Evolutionary conservation across 73 alveolate species (phyloP), one percentile per base, ranked within the genome.

Genomic region (Paramecium pentaurelia): DNA sequence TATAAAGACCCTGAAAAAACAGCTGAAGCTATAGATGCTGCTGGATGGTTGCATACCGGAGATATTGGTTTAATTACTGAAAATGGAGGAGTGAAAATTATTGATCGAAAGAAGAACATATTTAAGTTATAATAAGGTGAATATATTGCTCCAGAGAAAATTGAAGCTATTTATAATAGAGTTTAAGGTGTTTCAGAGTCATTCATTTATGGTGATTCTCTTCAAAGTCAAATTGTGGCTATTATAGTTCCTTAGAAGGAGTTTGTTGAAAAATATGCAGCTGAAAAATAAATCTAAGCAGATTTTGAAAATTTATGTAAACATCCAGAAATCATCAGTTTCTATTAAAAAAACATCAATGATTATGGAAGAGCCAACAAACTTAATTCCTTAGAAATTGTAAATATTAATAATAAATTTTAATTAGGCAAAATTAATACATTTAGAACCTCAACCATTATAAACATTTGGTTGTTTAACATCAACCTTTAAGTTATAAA

Each of bases 41-140:
- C 97, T 38, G 99, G 99, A 3, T 97, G 99, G 99, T 88, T 97
- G 68, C 98, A 95, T 54, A 91, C 98, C 10, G 99, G 99, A 38
- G 99, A 97, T 89, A 95, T 97, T 12, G 99, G 99, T 64, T 77
- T 86, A 14, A 88, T 96, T 22, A 32, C 93, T 59, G 97, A 98
- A 40, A 92, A 93, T 51, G 99, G 99, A 10, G 97, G 98, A 27
- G 27, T 95, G 25, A 93, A 97, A 92, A 95, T 98, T 47, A 95
- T 98, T 44, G 99, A 98, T 93, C 96, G 99, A 87, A 99, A 97
- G 93, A 98, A 98, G 94, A 98, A 97, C 93, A 96, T 98, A 70
- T 98, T 97, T 94, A 98, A 98, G 91, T 92, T 98, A 18, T 80
- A 95, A n/a, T 98, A 98, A 92, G 99, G 99, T 32, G 99, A 98